phyloP scores from a whole-genome alignment of 768 basidiomycete genomes.

The Suillus subaureus region DNA sequence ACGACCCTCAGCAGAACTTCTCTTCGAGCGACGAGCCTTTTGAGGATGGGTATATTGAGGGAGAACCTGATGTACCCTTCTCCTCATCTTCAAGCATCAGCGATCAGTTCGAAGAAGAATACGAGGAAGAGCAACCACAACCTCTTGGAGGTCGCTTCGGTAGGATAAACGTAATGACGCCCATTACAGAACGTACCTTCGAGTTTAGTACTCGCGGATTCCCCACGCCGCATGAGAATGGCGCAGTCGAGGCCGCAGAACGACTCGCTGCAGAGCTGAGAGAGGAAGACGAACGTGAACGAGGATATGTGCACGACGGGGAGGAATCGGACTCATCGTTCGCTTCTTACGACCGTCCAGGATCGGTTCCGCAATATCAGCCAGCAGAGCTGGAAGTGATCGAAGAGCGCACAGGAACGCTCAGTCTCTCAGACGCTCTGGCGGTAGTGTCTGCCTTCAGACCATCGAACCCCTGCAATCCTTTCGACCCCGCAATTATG shows the following conservation, averaged over 20 bases:
- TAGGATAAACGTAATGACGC: constrained; percentile 92
- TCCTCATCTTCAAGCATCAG: constrained; percentile 27
- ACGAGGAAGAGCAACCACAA: constrained; percentile 32
- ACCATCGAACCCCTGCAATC: constrained; percentile 87
- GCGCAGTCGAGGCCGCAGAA: constrained; percentile 52
- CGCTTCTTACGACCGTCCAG: constrained; percentile 16
- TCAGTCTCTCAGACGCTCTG: constrained; percentile 68
- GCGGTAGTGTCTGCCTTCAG: constrained; percentile 64
- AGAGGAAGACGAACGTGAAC: constrained; percentile 14
- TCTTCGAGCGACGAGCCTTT: constrained; percentile 40
- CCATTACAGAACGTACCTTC: constrained; percentile 92
- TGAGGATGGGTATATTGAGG: constrained; percentile 30
- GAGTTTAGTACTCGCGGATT: constrained; percentile 71
- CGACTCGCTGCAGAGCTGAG: constrained; percentile 48
- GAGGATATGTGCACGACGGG: constrained; percentile 21
- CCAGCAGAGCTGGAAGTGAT: constrained; percentile 34
- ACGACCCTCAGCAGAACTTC: constrained; percentile 23
- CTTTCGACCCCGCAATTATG: constrained; percentile 70
- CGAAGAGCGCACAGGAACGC: constrained; percentile 63
- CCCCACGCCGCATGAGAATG: constrained; percentile 39
- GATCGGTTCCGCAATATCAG: constrained; percentile 20
- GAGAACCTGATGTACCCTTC: constrained; percentile 27
- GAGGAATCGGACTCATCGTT: constrained; percentile 16
- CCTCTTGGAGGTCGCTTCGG: constrained; percentile 79
- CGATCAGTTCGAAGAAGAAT: constrained; percentile 26